These are phyloP conservation scores for Epichloe aotearoae DNA, from an alignment of 2,329 filamentous ascomycete species.

Conservation along the genomic window DNA sequence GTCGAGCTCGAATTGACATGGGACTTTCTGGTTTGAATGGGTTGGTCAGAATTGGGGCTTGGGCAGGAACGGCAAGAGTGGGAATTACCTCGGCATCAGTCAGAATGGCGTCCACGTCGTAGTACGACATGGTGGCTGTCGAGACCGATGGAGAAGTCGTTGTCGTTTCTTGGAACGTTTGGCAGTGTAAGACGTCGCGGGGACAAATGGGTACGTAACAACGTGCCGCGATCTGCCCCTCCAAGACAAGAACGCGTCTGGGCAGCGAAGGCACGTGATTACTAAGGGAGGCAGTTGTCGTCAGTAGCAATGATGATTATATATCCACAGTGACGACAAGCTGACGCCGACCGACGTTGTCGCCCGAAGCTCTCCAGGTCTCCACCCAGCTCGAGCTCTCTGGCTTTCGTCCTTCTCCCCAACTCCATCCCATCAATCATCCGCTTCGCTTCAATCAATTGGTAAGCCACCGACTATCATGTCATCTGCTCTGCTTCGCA, in stretches of 20 bases:
- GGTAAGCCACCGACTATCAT: slow-evolving; percentile 29
- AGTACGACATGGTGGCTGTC: slow-evolving; percentile 51
- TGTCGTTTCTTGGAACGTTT: neutral
- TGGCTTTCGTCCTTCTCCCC: too few relatives aligned
- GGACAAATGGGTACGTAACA: neutral
- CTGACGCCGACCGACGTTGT: neutral
- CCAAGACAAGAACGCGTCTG: too few relatives aligned
- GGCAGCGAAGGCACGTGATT: too few relatives aligned
- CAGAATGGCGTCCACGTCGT: slow-evolving; percentile 72
- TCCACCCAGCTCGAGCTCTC: neutral
- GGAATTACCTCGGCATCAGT: slow-evolving; percentile 61
- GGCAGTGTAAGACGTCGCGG: neutral
- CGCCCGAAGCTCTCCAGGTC: neutral
- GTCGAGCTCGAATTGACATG: slow-evolving; percentile 86
- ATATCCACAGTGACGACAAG: slow-evolving; percentile 7
- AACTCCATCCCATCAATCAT: too few relatives aligned
- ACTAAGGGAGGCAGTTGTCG: too few relatives aligned
- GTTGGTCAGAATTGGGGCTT: neutral
- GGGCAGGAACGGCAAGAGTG: too few relatives aligned
- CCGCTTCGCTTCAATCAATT: too few relatives aligned
- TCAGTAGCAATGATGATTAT: too few relatives aligned
- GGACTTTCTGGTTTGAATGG: slow-evolving; percentile 57
- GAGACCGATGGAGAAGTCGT: neutral
- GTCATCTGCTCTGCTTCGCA: slow-evolving; percentile 65
- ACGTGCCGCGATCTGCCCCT: neutral